A percentile compares a stretch with the other conserved stretches of the same genome.
Evolutionary conservation across 768 basidiomycete genomes (phyloP).

Genomic region (Clavulina sp.): DNA sequence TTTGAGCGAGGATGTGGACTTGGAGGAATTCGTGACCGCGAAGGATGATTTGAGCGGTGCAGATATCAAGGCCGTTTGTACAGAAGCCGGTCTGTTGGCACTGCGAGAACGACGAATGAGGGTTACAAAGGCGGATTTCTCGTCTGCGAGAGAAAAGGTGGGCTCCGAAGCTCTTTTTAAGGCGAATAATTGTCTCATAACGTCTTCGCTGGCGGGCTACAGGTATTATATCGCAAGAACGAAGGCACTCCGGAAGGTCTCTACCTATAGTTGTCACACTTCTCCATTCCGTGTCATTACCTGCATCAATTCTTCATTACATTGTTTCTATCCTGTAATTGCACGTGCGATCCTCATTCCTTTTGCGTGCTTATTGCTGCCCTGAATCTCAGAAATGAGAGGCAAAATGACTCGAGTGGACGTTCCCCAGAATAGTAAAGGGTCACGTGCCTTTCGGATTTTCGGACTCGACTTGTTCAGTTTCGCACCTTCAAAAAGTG

Average conservation of each 20-base stretch:
- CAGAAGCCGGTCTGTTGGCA: conserved; percentile 92
- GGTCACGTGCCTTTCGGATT: no score
- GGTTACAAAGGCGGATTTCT: conserved; percentile 83
- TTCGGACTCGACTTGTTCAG: not conserved
- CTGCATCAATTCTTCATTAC: no score
- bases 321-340: no score
- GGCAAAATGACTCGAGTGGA: not conserved
- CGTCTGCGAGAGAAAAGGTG: conserved; percentile 85
- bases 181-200: not conserved
- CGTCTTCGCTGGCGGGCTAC: conserved; percentile 10
- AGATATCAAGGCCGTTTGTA: conserved; percentile 98
- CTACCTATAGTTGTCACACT: conserved; percentile 39
- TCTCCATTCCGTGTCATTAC: conserved; percentile 1
- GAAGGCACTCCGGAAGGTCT: conserved; percentile 88
- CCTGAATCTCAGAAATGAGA: no score
- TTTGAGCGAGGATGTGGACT: conserved; percentile 67
- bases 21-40: conserved; percentile 88
- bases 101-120: conserved; percentile 88
- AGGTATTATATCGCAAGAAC: conserved; percentile 91
- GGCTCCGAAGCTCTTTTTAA: conserved; percentile 10
- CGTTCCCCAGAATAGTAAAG: not conserved
- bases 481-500: no score
- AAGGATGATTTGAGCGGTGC: conserved; percentile 96
- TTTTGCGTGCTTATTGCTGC: no score
- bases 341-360: no score